These are phyloP conservation scores for Ascochyta pisi DNA, from an alignment of 2,329 filamentous ascomycete genomes.

Conservation along the genomic window DNA sequence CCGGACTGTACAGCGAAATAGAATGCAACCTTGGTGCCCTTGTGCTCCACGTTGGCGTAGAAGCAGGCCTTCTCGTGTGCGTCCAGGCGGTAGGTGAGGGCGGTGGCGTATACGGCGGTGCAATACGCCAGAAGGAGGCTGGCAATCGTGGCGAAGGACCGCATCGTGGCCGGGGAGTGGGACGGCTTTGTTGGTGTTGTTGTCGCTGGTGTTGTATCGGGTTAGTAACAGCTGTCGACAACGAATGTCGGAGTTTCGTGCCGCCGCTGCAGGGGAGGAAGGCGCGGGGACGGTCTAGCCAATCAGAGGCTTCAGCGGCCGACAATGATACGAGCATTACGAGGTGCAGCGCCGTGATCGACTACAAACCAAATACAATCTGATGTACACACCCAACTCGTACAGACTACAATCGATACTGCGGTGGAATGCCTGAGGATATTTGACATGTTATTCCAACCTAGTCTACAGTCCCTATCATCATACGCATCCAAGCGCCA, in stretches of 20 bases:
- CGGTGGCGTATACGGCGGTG: constrained; percentile 80
- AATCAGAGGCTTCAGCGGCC: constrained; percentile 20
- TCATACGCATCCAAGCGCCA: neutral
- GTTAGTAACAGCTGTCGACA: constrained; percentile 43
- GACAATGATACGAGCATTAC: neutral
- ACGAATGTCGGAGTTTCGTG: constrained; percentile 32
- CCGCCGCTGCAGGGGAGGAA: constrained; percentile 29
- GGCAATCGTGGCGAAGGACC: constrained; percentile 39
- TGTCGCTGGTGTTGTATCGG: constrained; percentile 13
- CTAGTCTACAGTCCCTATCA: constrained; percentile 6
- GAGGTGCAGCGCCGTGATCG: neutral
- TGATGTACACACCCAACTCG: too few relatives aligned
- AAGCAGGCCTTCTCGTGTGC: constrained; percentile 97
- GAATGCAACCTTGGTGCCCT: constrained; percentile 90
- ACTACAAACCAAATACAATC: neutral
- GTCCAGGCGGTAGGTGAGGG: constrained; percentile 88
- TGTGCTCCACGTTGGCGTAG: constrained; percentile 78
- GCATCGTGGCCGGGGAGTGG: constrained; percentile 40
- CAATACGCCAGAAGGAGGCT: constrained; percentile 72
- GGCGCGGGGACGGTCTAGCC: constrained; percentile 26
- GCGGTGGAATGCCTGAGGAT: neutral
- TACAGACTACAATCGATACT: too few relatives aligned
- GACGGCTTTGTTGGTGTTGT: constrained; percentile 9
- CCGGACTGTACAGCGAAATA: constrained; percentile 99
- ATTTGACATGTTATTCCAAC: constrained; percentile 2